These are phyloP conservation scores for Agastache rugosa DNA, from an alignment of 257 asterid species.

Conservation along the genomic window DNA sequence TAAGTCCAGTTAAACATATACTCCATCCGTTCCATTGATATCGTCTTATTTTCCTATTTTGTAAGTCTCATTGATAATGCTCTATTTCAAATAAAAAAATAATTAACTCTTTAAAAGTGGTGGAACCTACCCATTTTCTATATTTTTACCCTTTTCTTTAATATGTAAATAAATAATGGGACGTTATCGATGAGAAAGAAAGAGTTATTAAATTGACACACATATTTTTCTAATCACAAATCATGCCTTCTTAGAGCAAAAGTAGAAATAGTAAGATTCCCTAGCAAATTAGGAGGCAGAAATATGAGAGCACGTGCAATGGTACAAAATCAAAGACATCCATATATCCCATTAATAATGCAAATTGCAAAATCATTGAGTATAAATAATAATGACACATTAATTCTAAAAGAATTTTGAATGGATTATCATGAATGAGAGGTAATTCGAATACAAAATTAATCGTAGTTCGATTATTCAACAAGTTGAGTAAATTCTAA, in stretches of 20 bases:
- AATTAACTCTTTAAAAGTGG: no score
- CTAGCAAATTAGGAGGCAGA: constrained; percentile 30
- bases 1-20: not conserved
- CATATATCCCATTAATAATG: constrained; percentile 12
- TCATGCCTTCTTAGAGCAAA: not conserved
- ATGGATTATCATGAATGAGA: constrained; percentile 13
- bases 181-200: no score
- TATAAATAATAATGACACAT: constrained; percentile 17
- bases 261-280: constrained; percentile 36
- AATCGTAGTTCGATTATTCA: no score
- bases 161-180: no score
- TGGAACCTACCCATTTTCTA: no score
- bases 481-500: not conserved
- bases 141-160: no score
- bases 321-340: constrained; percentile 29
- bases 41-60: no score
- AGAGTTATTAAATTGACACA: not conserved
- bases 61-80: no score
- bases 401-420: not conserved
- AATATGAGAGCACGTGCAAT: constrained; percentile 36
- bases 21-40: no score
- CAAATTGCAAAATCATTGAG: constrained; percentile 23
- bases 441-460: not conserved
- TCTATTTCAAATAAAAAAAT: no score
- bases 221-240: not conserved